Conservation (phyloP, 352 stramenopile genomes). For the Saprolegnia diclina region DNA sequence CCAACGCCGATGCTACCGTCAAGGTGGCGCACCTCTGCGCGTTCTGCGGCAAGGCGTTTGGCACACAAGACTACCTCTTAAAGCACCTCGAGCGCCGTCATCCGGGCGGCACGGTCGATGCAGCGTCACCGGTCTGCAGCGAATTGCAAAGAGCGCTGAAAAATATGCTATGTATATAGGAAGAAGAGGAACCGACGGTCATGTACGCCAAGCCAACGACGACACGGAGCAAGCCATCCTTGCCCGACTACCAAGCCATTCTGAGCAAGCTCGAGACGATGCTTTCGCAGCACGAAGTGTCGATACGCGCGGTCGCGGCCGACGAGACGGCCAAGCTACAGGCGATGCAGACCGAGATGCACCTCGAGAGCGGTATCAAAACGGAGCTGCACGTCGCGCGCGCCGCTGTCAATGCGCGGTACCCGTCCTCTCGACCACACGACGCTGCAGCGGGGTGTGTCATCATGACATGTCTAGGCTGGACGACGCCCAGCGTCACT, state of each 20-base stretch:
- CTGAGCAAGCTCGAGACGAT: conserved; percentile 20
- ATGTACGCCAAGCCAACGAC: neutral
- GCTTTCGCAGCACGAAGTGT: conserved; percentile 21
- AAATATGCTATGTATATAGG: no score
- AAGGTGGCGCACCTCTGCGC: conserved; percentile 26
- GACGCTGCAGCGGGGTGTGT: no score
- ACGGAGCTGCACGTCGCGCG: conserved; percentile 14
- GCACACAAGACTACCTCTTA: conserved; percentile 22
- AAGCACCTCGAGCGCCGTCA: conserved; percentile 26
- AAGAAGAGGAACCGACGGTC: conserved; percentile 8
- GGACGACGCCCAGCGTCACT: neutral
- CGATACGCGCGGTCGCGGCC: neutral
- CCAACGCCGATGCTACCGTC: neutral
- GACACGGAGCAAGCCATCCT: neutral
- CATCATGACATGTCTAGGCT: conserved; percentile 1
- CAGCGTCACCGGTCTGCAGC: neutral
- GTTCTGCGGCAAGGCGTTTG: conserved; percentile 27
- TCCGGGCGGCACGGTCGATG: neutral
- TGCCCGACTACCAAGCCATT: neutral
- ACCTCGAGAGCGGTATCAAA: neutral
- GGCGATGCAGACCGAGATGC: conserved; percentile 8
- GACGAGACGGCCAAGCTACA: conserved; percentile 13
- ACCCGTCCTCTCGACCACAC: no score
- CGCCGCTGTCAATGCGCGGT: neutral
- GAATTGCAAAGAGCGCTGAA: no score